Evolutionary conservation across 306 rosid genomes (phyloP).

Genomic region (Ormosia semicastrata): DNA sequence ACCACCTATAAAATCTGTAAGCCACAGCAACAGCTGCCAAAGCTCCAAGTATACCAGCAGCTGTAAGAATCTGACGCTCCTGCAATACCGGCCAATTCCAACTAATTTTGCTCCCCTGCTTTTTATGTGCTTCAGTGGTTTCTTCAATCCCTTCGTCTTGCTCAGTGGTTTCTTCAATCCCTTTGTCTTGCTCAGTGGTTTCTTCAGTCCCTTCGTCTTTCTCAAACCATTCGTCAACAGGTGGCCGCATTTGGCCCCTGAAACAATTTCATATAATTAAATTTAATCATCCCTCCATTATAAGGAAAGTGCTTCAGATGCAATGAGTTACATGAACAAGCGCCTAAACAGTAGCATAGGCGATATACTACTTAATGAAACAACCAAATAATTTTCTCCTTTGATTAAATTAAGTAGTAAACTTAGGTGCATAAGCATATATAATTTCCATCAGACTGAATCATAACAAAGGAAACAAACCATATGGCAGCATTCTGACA

Average conservation of each 20-base stretch:
- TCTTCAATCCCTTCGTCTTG: conserved; percentile 37
- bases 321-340: not conserved
- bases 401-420: not conserved
- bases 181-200: conserved; percentile 27
- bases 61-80: conserved; percentile 58
- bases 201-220: conserved; percentile 37
- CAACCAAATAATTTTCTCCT: not conserved
- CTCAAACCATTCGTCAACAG: conserved; percentile 27
- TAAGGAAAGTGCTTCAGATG: not conserved
- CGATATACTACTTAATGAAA: not conserved
- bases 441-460: not conserved
- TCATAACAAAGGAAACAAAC: not conserved
- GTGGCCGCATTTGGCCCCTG: conserved; percentile 49
- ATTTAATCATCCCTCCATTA: not conserved
- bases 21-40: conserved; percentile 66
- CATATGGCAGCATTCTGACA: not conserved
- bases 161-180: conserved; percentile 34
- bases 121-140: conserved; percentile 26
- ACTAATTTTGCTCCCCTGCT: conserved; percentile 35
- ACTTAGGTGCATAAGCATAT: not conserved
- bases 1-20: conserved; percentile 61
- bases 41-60: conserved; percentile 63
- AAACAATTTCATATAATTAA: conserved; percentile 15
- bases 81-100: conserved; percentile 49
- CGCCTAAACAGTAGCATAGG: not conserved